Evolutionary conservation across 441 rosid species (phyloP), one percentile per base, ranked within the genome.

Genomic region (Populus hybrid): DNA sequence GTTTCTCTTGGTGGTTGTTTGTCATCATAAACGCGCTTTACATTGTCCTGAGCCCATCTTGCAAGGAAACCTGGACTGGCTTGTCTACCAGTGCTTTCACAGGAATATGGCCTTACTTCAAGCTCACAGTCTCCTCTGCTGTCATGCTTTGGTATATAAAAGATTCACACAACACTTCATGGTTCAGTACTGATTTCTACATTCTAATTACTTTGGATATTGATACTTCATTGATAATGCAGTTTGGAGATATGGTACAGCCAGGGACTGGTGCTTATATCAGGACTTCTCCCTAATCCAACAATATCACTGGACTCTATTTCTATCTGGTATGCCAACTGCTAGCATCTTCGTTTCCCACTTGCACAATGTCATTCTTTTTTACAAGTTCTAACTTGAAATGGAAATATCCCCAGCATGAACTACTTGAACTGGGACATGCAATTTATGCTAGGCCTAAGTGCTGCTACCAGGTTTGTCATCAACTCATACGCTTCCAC

Each of bases 191-290:
- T 1, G 14, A 20, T 6, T 50, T 72, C 57, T 38, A 71, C 30
- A 4, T 40, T 30, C 35, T 8, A 4, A 30, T 36, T 23, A 11
- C 9, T 16, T 3, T 4, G 9, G 10, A 36, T 36, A 23, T 35
- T 70, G 24, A 10, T 36, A 2, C 40, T 36, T 36, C 10, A 36
- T 8, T 2, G 2, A 36, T 6, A 1, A 35, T 84, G 88, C 50
- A 95, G 98, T 81, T 90, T 95, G 88, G 99, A 95, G 91, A 89
- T 95, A 74, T 93, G 99, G 97, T 95, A 91, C 89, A 89, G 73
- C 81, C 99, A 93, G 87, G 99, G 95, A 74, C 82, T 93, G 74
- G 98, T 95, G 76, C 87, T 95, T 1, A 84, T 95, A 50, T 89
- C 97, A 16, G 99, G 99, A 23, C 89, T 91, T 30, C 97, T 95